Percentiles rank a stretch among this genome's conserved stretches.
Conservation (phyloP, 176 grass and related monocot genomes). For the Echinochloa phyllopogon region DNA sequence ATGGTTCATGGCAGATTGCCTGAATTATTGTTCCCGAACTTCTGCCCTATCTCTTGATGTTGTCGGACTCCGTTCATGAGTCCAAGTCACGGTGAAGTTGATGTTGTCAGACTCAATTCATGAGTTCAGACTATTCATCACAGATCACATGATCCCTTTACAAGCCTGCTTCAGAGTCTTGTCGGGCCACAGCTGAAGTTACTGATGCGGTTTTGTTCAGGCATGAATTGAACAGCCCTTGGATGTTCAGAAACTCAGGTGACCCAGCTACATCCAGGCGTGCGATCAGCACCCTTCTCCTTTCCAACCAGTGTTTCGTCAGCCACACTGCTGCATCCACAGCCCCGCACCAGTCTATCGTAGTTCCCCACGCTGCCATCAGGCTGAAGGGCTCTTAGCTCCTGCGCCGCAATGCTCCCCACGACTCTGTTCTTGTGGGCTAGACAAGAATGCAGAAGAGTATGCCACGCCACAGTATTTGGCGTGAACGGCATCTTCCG, state of each 20-base stretch:
- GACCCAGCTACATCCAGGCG: conserved; percentile 45
- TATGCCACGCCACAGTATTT: conserved; percentile 49
- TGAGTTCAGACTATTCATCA: neutral
- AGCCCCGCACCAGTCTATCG: conserved; percentile 31
- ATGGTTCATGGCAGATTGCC: neutral
- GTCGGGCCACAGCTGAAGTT: neutral
- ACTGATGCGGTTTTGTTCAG: neutral
- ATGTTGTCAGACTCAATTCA: neutral
- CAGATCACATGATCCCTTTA: neutral
- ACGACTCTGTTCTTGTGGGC: conserved; percentile 31
- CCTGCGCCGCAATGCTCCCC: conserved; percentile 40
- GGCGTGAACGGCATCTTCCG: conserved; percentile 38
- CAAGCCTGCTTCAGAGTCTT: neutral
- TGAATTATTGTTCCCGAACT: neutral
- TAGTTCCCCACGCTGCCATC: conserved; percentile 1
- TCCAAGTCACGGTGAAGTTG: neutral
- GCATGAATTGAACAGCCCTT: neutral
- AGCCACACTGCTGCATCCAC: neutral
- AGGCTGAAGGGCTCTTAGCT: conserved; percentile 43
- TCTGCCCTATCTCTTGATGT: neutral
- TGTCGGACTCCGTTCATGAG: neutral
- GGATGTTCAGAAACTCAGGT: conserved; percentile 22
- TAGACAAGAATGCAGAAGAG: conserved; percentile 63
- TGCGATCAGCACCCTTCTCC: conserved; percentile 10
- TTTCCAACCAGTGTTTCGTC: neutral